Conservation (phyloP, 225 moss, liverwort and hornwort species). For the Polytrichum formosum region DNA sequence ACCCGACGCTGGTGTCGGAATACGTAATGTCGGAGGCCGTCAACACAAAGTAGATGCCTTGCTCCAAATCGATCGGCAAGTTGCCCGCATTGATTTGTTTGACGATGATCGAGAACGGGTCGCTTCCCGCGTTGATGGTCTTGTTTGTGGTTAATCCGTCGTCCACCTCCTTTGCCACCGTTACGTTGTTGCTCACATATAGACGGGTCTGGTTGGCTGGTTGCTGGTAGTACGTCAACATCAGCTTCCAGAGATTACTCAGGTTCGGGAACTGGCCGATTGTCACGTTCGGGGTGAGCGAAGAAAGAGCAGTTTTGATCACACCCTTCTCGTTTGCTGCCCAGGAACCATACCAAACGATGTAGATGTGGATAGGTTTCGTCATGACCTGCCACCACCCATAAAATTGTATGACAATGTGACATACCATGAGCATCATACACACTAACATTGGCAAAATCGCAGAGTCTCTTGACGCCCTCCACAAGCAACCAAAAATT, state of each 20-base stretch:
- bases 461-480: too few relatives aligned
- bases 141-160: neutral
- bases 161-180: neutral
- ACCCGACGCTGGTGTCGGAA: neutral
- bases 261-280: neutral
- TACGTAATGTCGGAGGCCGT: neutral
- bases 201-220: neutral
- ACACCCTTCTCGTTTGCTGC: neutral
- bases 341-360: neutral
- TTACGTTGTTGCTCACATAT: neutral
- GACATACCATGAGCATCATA: neutral
- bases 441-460: neutral
- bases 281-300: neutral
- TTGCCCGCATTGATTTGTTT: neutral
- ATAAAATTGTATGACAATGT: neutral
- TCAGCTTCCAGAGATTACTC: neutral
- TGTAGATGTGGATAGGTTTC: constrained; percentile 4
- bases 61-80: constrained; percentile 1
- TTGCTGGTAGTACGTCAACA: neutral
- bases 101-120: neutral
- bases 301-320: neutral
- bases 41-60: neutral
- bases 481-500: too few relatives aligned
- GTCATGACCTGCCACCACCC: neutral
- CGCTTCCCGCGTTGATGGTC: neutral